These are phyloP conservation scores for Sporisorium graminicola DNA, from an alignment of 1,284 basidiomycete genomes.

Conservation along the genomic window DNA sequence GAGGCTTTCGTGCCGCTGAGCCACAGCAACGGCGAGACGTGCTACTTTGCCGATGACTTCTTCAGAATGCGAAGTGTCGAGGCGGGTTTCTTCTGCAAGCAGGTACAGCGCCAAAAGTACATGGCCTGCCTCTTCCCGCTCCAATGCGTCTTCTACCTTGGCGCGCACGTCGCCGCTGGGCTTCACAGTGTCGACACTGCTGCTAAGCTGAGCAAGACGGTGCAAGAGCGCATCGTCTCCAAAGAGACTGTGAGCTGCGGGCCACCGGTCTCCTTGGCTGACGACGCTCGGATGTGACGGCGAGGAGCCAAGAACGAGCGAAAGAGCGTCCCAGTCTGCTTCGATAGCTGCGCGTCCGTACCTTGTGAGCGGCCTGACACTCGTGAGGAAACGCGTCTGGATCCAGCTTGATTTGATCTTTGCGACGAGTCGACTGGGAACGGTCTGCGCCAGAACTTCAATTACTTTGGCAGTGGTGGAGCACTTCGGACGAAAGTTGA, in stretches of 20 bases:
- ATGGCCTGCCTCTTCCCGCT: slow-evolving; percentile 7
- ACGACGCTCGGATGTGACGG: neutral
- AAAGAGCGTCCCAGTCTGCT: slow-evolving; percentile 29
- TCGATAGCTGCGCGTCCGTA: slow-evolving; percentile 13
- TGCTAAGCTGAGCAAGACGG: slow-evolving; percentile 8
- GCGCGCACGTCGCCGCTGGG: neutral
- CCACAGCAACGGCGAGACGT: slow-evolving; percentile 2
- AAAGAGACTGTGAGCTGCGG: slow-evolving; percentile 20
- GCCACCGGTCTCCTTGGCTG: no score
- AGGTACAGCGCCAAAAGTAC: slow-evolving; percentile 44
- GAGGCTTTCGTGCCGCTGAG: neutral
- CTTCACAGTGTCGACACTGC: neutral
- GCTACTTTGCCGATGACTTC: slow-evolving; percentile 5
- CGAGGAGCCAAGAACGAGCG: neutral
- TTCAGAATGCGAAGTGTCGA: slow-evolving; percentile 23
- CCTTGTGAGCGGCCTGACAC: neutral
- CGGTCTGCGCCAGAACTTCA: slow-evolving; percentile 2
- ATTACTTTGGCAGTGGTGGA: slow-evolving; percentile 13
- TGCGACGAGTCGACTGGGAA: slow-evolving; percentile 15
- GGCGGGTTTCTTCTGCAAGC: slow-evolving; percentile 48
- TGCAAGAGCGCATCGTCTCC: slow-evolving; percentile 22
- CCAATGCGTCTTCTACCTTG: neutral
- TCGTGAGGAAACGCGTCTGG: slow-evolving; percentile 21
- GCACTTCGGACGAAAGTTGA: slow-evolving; percentile 29
- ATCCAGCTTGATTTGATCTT: slow-evolving; percentile 25